phyloP scores from a whole-genome alignment of 441 rosid species.

The Manihot esculenta region DNA sequence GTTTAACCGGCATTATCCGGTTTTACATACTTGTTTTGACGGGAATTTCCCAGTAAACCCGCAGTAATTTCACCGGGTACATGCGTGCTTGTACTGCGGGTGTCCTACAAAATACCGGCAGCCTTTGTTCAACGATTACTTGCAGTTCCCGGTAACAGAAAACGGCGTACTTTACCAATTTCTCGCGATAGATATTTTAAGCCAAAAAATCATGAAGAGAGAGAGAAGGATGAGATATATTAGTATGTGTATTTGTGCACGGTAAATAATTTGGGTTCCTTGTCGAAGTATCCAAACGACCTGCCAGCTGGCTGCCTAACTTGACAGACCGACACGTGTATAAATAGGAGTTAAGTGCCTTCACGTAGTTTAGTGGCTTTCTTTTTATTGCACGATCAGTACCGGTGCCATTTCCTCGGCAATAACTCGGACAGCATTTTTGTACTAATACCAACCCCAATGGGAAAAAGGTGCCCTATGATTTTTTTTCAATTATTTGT shows the following conservation, averaged over 20 bases:
- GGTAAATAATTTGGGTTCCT: slow-evolving; percentile 37
- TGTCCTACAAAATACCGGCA: slow-evolving; percentile 57
- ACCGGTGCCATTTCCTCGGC: too few relatives aligned
- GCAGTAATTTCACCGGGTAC: too few relatives aligned
- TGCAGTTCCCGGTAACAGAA: slow-evolving; percentile 39
- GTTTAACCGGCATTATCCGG: slow-evolving; percentile 36
- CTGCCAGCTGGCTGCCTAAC: slow-evolving; percentile 58
- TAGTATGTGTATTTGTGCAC: slow-evolving; percentile 23
- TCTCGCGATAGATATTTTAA: slow-evolving; percentile 33
- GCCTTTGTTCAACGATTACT: slow-evolving; percentile 25
- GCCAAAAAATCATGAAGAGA: slow-evolving; percentile 18
- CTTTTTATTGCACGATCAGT: neutral
- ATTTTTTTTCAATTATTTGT: too few relatives aligned
- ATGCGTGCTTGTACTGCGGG: slow-evolving; percentile 48
- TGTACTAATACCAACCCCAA: too few relatives aligned
- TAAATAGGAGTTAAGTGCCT: slow-evolving; percentile 52
- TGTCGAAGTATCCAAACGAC: slow-evolving; percentile 43
- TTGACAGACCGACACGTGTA: slow-evolving; percentile 50
- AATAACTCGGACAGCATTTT: too few relatives aligned
- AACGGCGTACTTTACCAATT: slow-evolving; percentile 41
- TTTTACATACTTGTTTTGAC: slow-evolving; percentile 29
- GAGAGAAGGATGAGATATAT: neutral
- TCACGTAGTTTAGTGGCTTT: slow-evolving; percentile 35
- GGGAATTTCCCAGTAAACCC: slow-evolving; percentile 39
- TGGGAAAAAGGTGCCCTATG: too few relatives aligned